These are phyloP conservation scores for Trichoderma sp. DNA, from an alignment of 2,329 filamentous ascomycete genomes.

Conservation along the genomic window DNA sequence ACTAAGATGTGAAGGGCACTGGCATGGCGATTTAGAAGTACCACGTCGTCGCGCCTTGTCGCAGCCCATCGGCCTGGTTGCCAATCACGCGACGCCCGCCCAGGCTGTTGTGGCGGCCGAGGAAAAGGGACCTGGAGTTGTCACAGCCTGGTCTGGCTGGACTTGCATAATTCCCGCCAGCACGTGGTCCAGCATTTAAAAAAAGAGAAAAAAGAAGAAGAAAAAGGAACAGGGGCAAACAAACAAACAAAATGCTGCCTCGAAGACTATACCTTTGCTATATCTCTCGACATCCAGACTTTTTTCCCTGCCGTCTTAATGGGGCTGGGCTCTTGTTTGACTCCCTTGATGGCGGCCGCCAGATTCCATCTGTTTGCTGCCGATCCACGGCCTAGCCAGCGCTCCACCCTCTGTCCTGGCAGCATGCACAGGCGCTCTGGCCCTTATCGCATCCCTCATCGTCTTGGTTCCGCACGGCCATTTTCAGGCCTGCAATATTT, in stretches of 20 bases:
- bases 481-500: neutral
- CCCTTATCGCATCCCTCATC: neutral
- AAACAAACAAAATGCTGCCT: neutral
- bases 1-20: conserved; percentile 25
- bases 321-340: neutral
- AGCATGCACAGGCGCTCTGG: neutral
- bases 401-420: conserved; percentile 22
- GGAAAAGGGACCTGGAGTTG: neutral
- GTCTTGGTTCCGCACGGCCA: neutral
- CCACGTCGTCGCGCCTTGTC: conserved; percentile 18
- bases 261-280: neutral
- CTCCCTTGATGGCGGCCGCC: conserved; percentile 24
- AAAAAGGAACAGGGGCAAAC: neutral
- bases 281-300: neutral
- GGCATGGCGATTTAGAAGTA: conserved; percentile 28
- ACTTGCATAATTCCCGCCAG: conserved; percentile 2
- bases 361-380: conserved; percentile 21
- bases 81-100: conserved; percentile 21
- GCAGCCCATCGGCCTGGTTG: conserved; percentile 22
- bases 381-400: conserved; percentile 22
- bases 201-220: neutral
- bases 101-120: conserved; percentile 19
- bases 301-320: conserved; percentile 13
- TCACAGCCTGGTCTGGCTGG: neutral
- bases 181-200: conserved; percentile 2